Percentiles rank a stretch among this genome's conserved stretches.
Evolutionary conservation across 805 yeast species (phyloP).

Genomic region (Candida germanica): DNA sequence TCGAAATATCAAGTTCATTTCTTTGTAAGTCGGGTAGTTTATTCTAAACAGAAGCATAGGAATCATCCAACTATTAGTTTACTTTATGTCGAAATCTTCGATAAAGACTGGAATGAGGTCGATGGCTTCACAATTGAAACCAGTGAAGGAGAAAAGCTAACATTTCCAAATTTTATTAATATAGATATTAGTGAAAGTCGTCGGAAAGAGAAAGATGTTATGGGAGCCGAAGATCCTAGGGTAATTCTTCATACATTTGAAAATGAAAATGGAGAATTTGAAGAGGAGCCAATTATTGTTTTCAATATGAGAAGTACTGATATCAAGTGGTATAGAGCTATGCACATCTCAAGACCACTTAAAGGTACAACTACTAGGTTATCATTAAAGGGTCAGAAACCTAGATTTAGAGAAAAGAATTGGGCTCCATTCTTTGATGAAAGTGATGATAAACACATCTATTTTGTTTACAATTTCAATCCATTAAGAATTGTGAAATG

Average conservation of each 20-base stretch:
- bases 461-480: constrained; percentile 29
- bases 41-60: constrained; percentile 22
- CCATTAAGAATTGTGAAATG: constrained; percentile 9
- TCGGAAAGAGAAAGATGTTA: constrained; percentile 6
- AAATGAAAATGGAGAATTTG: constrained; percentile 7
- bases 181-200: constrained; percentile 10
- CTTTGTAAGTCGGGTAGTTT: constrained; percentile 41
- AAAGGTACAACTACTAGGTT: constrained; percentile 5
- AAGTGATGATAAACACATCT: constrained; percentile 24
- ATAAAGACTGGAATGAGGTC: constrained; percentile 44
- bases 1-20: constrained; percentile 45
- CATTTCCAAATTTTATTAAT: constrained; percentile 14
- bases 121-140: constrained; percentile 17
- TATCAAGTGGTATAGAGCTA: constrained; percentile 16
- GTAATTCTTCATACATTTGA: constrained; percentile 12
- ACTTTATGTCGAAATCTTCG: constrained; percentile 42
- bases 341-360: constrained; percentile 18
- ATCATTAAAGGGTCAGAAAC: constrained; percentile 12
- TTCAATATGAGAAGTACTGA: constrained; percentile 15
- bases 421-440: constrained; percentile 35
- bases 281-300: constrained; percentile 18
- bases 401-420: constrained; percentile 26
- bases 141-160: constrained; percentile 11
- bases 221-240: constrained; percentile 18
- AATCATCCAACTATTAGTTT: constrained; percentile 36